Evolutionary conservation across 805 yeast species (phyloP), one percentile per base, ranked within the genome.

Genomic region (Cyberlindnera samutprakarnensis): DNA sequence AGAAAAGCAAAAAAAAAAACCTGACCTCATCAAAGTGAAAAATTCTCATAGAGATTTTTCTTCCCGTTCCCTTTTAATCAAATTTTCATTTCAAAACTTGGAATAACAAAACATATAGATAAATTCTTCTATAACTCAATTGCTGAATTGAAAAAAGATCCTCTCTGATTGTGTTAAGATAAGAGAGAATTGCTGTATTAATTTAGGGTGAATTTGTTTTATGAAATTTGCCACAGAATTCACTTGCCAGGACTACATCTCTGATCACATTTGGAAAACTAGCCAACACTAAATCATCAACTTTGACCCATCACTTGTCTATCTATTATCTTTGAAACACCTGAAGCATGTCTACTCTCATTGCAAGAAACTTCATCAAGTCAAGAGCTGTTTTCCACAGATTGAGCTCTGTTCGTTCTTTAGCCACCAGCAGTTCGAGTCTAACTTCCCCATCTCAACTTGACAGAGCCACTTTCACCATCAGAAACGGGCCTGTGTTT

Each of bases 401-500:
- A 49, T 40, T 50, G 43, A 40, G 36, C 32, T 38, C 35, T 36
- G 37, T 36, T 41, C 48, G 41, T 39, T 46, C 50, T 38, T 50
- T 39, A 42, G 56, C 50, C 21, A 47, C 47, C 18, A 46, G 42
- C 15, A 26, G 30, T 16, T 28, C 44, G 10, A 41, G 32, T 42
- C 57, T 32, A 47, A 57, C 49, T 32, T 47, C 50, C 5, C 17
- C 46, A 11, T 19, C 47, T 6, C 39, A 44, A 26, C 60, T 80
- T 31, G 83, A 78, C 51, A 75, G 94, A 57, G 97, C 97, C 35
- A 87, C 94, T 12, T 71, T 90, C 49, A 80, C 94, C 17, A 78
- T 90, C 49, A 76, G 88, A 56, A 84, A 87, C 54, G 98, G 97
- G 14, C 96, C 96, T 14, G 78, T 85, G 20, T 86, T 86, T 66